A percentile compares a stretch with the other conserved stretches of the same genome.
These are phyloP conservation scores for Cryptosporidium ubiquitum DNA, from an alignment of 169 alveolate genomes.

Conservation along the genomic window DNA sequence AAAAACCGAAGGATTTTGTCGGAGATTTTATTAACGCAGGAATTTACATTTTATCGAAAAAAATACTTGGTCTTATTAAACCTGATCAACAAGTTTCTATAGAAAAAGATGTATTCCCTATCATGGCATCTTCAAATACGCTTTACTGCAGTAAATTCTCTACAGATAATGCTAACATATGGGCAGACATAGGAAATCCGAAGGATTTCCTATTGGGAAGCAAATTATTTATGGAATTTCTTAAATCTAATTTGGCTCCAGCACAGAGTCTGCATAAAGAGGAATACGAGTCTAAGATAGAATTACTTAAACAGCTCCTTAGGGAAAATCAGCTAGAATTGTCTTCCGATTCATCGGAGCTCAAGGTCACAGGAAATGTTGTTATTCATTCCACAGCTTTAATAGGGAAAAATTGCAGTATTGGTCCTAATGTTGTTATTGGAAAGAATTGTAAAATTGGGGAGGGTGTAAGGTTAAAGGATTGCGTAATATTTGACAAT, in stretches of 20 bases:
- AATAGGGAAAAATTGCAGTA: slow-evolving; percentile 86
- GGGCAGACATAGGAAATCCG: slow-evolving; percentile 96
- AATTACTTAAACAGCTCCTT: neutral
- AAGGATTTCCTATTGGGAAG: slow-evolving; percentile 89
- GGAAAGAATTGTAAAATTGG: slow-evolving; percentile 93
- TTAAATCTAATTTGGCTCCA: neutral
- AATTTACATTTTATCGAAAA: slow-evolving; percentile 86
- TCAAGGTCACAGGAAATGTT: slow-evolving; percentile 79
- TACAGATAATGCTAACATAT: slow-evolving; percentile 84
- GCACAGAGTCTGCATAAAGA: neutral
- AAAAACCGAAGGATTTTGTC: slow-evolving; percentile 92
- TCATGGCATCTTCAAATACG: slow-evolving; percentile 86
- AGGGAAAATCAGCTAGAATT: slow-evolving; percentile 12
- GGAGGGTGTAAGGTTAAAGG: slow-evolving; percentile 90
- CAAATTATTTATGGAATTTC: slow-evolving; percentile 79
- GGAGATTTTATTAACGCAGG: slow-evolving; percentile 92
- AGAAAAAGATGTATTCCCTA: slow-evolving; percentile 96
- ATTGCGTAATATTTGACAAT: slow-evolving; percentile 87
- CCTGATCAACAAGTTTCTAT: slow-evolving; percentile 89
- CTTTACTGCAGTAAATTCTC: slow-evolving; percentile 81
- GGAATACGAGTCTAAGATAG: neutral
- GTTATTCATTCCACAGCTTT: slow-evolving; percentile 81
- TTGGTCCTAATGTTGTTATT: slow-evolving; percentile 93
- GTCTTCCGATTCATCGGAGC: neutral
- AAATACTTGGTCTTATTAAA: slow-evolving; percentile 88